Evolutionary conservation across 2,329 filamentous ascomycete genomes (phyloP), one percentile per base, ranked within the genome.

Genomic region (Bipolaris zeicola): DNA sequence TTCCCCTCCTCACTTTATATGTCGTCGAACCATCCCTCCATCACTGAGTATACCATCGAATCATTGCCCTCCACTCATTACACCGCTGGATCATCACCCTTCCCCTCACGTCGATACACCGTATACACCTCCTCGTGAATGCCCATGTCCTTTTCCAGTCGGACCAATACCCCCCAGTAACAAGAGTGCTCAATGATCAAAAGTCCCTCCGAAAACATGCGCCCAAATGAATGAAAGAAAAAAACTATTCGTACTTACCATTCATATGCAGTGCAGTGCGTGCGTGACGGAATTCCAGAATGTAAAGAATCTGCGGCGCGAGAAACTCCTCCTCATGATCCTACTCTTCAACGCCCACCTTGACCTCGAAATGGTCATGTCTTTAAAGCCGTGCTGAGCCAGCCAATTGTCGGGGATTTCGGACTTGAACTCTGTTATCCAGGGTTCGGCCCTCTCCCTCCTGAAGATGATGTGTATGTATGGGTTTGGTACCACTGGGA

Each of bases 391-490:
- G 28, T 55, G 55, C 1, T 52, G 44, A 3, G 6, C 4, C 3
- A 71, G 57, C 70, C 70, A 73, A 26, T 50, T 37, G 5, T 14
- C 43, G 1, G 63, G 65, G 8, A 65, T 26, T 5, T 37, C 31
- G 1, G 62, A 59, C 14, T 62, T 55, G 2, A 50, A 44, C 4
- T 41, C 10, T 0, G 26, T 59, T 69, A 73, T 72, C 69, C 69
- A 73, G 0, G 52, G 18, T 38, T 68, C 64, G 6, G 61, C 63
- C 7, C 37, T 49, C 16, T 65, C 59, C 1, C 46, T 38, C 42
- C 64, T 66, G 57, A 69, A 74, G 2, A 72, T 33, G 16, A 72
- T 56, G 6, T 71, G 65, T 22, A 73, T 63, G 52, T 63, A 70
- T 0, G 71, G 64, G 11, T 49, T 57, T 22, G 43, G 20, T 1